Evolutionary conservation across 352 stramenopile species (phyloP).

Genomic region (Pythium myriotylum): DNA sequence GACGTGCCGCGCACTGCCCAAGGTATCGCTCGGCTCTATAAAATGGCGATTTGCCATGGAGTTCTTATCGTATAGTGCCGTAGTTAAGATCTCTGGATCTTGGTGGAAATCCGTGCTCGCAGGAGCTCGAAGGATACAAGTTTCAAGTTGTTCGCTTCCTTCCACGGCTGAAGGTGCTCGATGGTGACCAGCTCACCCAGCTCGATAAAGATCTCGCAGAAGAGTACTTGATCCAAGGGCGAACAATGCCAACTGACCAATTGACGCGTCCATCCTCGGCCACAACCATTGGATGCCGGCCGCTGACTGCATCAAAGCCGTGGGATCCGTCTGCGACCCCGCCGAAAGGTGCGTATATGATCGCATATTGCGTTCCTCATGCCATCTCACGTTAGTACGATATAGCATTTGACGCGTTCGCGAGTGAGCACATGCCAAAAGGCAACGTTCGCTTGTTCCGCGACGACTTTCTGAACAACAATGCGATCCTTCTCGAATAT

Average conservation of each 20-base stretch:
- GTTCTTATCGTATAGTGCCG: not conserved
- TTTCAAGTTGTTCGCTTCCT: conserved; percentile 66
- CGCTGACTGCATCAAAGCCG: conserved; percentile 18
- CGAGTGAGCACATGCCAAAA: conserved; percentile 60
- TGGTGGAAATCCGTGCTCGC: conserved; percentile 73
- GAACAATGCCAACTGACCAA: conserved; percentile 10
- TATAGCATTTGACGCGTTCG: conserved; percentile 54
- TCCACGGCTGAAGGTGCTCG: conserved; percentile 65
- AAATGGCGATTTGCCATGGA: not conserved
- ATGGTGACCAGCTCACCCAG: conserved; percentile 71
- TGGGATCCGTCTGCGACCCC: conserved; percentile 21
- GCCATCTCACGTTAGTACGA: not conserved
- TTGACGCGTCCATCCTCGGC: conserved; percentile 14
- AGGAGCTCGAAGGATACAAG: conserved; percentile 68
- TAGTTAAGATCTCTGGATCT: conserved; percentile 74
- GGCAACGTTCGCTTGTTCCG: conserved; percentile 83
- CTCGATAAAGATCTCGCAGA: conserved; percentile 76
- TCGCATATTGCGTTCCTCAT: not conserved
- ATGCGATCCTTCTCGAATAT: conserved; percentile 83
- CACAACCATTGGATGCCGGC: conserved; percentile 16
- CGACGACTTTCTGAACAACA: conserved; percentile 86
- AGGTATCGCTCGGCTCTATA: conserved; percentile 28
- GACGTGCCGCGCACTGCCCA: conserved; percentile 32
- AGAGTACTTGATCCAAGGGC: conserved; percentile 43
- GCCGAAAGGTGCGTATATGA: conserved; percentile 17